A percentile compares a stretch with the other conserved stretches of the same genome.
Evolutionary conservation across 495 filamentous ascomycete genomes (phyloP).

Genomic region (Talaromyces proteolyticus): DNA sequence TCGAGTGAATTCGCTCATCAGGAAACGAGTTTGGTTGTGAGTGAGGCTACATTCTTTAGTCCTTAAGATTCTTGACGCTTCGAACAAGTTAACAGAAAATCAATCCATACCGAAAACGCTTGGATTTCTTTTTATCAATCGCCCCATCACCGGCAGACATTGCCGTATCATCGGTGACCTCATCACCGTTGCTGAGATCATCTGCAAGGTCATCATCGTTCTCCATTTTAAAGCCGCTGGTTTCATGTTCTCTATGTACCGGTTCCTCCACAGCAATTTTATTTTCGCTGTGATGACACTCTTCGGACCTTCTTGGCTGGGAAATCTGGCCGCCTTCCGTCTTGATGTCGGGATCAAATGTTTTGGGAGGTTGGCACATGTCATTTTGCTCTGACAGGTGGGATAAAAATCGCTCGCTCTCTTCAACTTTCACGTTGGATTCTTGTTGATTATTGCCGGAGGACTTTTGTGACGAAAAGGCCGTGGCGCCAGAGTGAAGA

Average conservation of each 20-base stretch:
- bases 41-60: constrained; percentile 62
- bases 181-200: constrained; percentile 32
- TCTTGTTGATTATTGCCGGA: not conserved
- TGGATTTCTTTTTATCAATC: constrained; percentile 89
- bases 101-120: constrained; percentile 73
- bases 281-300: not conserved
- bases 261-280: not conserved
- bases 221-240: constrained; percentile 13
- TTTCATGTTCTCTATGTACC: not conserved
- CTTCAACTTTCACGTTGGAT: not conserved
- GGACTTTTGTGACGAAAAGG: not conserved
- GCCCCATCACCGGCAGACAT: constrained; percentile 65
- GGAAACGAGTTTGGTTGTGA: constrained; percentile 91
- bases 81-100: no score
- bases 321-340: not conserved
- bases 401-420: not conserved
- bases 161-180: constrained; percentile 28
- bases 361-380: not conserved
- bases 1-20: constrained; percentile 96
- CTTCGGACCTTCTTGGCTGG: not conserved
- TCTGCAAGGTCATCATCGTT: constrained; percentile 48
- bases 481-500: not conserved
- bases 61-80: constrained; percentile 1
- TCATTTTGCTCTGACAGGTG: not conserved
- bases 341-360: not conserved